Percentiles rank a stretch among this genome's conserved stretches.
phyloP scores from a whole-genome alignment of 352 stramenopile species.

The Phytopythium boreale region DNA sequence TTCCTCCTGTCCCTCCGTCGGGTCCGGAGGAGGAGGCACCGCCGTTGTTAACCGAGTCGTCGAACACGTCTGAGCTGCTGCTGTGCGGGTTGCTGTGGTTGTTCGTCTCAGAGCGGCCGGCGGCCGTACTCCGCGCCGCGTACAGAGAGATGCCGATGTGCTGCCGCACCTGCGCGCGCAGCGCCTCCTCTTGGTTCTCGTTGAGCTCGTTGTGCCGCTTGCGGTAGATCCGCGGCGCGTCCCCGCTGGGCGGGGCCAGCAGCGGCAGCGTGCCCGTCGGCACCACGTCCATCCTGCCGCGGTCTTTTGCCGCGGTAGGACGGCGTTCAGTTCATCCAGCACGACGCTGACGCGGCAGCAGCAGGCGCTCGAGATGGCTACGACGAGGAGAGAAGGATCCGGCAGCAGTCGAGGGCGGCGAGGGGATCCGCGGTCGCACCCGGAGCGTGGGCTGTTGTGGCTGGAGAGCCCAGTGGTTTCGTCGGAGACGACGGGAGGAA shows the following conservation, averaged over 20 bases:
- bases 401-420: no score
- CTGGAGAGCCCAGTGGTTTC: no score
- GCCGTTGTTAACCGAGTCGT: conserved; percentile 1
- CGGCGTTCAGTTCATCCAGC: no score
- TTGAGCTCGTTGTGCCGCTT: conserved; percentile 46
- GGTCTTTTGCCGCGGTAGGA: background rate
- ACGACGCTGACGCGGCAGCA: no score
- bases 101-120: background rate
- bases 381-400: no score
- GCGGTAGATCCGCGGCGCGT: conserved; percentile 30
- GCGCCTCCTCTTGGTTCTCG: conserved; percentile 39
- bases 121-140: background rate
- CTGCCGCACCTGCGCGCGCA: conserved; percentile 43
- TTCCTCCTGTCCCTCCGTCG: conserved; percentile 9
- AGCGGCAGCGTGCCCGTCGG: conserved; percentile 21
- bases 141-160: conserved; percentile 25
- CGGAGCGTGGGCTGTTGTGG: no score
- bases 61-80: conserved; percentile 10
- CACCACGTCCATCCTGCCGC: conserved; percentile 22
- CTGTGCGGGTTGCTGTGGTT: background rate
- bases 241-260: conserved; percentile 31
- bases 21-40: background rate
- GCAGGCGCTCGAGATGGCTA: no score
- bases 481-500: no score
- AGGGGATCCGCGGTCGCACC: no score